Evolutionary conservation across 768 basidiomycete species (phyloP).

Genomic region (Leucocoprinus sp.): DNA sequence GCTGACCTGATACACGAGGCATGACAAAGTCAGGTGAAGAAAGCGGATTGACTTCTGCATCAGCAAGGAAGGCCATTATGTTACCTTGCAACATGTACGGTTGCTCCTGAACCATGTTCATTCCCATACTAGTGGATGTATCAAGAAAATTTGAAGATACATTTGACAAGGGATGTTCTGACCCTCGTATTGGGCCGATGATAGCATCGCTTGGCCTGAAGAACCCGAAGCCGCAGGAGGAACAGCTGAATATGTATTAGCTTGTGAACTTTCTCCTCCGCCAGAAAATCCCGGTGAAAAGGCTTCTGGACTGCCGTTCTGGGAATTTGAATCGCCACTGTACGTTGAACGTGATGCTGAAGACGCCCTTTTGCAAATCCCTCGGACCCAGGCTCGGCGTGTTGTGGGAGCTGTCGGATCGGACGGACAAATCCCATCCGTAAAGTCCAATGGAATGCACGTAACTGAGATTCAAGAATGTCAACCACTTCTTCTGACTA

Average conservation of each 20-base stretch:
- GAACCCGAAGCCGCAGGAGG: constrained; percentile 15
- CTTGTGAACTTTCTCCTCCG: constrained; percentile 33
- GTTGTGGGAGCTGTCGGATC: constrained; percentile 30
- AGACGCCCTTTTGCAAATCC: constrained; percentile 70
- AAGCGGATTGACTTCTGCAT: constrained; percentile 32
- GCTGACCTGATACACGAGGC: constrained; percentile 5
- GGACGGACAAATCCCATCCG: constrained; percentile 37
- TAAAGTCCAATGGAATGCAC: constrained; percentile 72
- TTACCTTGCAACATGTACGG: constrained; percentile 53
- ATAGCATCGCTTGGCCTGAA: constrained; percentile 10
- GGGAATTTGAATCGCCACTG: constrained; percentile 36
- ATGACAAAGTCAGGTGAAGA: constrained; percentile 23
- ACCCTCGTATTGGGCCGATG: constrained; percentile 9
- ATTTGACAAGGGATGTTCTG: constrained; percentile 15
- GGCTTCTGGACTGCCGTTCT: constrained; percentile 54
- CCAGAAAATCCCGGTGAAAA: constrained; percentile 59
- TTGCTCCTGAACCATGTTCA: constrained; percentile 38
- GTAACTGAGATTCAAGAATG: constrained; percentile 41
- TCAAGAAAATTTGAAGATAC: constrained; percentile 26
- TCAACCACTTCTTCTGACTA: not conserved
- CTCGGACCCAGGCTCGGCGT: constrained; percentile 84
- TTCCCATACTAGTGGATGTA: constrained; percentile 24
- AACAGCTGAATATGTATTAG: constrained; percentile 18
- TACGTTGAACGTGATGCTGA: constrained; percentile 36
- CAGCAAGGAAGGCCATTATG: constrained; percentile 50